Conservation (phyloP, 2,329 filamentous ascomycete genomes). For the Ceratocystis ficicola region DNA sequence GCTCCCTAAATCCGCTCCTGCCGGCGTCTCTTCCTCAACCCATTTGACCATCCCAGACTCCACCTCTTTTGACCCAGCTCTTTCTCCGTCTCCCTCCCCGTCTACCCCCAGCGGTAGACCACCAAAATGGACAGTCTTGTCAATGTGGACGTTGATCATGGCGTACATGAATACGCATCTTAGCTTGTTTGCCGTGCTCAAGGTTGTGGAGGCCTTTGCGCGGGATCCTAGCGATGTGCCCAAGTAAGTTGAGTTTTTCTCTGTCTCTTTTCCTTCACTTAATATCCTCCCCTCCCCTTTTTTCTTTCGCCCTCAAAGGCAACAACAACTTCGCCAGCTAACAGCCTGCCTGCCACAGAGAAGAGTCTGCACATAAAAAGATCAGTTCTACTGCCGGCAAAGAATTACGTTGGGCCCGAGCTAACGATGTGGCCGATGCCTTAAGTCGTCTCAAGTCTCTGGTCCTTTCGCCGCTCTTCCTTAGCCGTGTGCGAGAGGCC, state of each 20-base stretch:
- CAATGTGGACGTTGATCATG: conserved; percentile 41
- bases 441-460: conserved; percentile 19
- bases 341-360: conserved; percentile 29
- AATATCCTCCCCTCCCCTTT: not conserved
- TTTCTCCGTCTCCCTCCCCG: conserved; percentile 27
- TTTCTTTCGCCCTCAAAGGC: not conserved
- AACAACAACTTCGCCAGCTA: not conserved
- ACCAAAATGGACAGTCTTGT: conserved; percentile 43
- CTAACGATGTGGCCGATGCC: conserved; percentile 13
- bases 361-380: conserved; percentile 48
- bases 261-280: not conserved
- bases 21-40: conserved; percentile 11
- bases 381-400: conserved; percentile 46
- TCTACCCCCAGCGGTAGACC: conserved; percentile 37
- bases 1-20: conserved; percentile 7
- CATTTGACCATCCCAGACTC: conserved; percentile 8
- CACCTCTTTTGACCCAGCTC: not conserved
- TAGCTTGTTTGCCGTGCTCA: conserved; percentile 29
- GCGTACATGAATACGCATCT: conserved; percentile 47
- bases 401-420: conserved; percentile 39
- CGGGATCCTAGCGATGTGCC: conserved; percentile 20
- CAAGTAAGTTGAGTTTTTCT: conserved; percentile 17
- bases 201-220: conserved; percentile 20
- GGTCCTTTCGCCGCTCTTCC: conserved; percentile 17
- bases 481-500: conserved; percentile 3